Evolutionary conservation across 805 yeast species (phyloP).

Genomic region (Naumovozyma baii): DNA sequence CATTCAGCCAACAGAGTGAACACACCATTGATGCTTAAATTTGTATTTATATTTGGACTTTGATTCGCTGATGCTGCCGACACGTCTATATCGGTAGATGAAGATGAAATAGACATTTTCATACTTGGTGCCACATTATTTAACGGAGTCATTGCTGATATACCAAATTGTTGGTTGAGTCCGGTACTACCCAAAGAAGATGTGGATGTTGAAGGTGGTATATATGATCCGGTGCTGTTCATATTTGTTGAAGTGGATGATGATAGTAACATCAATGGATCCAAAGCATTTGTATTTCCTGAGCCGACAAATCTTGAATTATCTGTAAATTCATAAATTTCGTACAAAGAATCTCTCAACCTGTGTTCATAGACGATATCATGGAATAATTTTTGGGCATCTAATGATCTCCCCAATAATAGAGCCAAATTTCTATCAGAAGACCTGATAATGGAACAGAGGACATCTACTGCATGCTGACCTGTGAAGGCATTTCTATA

Average conservation of each 20-base stretch:
- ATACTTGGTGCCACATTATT: neutral
- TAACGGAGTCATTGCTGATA: neutral
- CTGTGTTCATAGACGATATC: constrained; percentile 94
- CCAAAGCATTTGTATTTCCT: constrained; percentile 19
- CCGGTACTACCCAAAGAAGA: constrained; percentile 15
- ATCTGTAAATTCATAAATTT: constrained; percentile 74
- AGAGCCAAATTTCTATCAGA: constrained; percentile 87
- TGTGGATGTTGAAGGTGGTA: constrained; percentile 5
- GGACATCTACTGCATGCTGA: constrained; percentile 83
- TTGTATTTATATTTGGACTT: neutral
- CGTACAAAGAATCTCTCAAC: constrained; percentile 75
- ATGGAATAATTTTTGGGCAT: constrained; percentile 88
- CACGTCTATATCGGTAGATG: constrained; percentile 6
- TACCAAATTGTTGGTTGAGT: too few relatives aligned
- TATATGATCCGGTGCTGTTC: neutral
- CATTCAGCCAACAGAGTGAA: constrained; percentile 89
- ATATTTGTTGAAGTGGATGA: constrained; percentile 7
- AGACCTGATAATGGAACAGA: constrained; percentile 76
- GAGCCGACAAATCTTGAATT: constrained; percentile 24
- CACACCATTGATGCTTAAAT: constrained; percentile 58
- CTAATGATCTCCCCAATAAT: constrained; percentile 80
- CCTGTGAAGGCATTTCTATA: constrained; percentile 93
- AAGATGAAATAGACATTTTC: neutral
- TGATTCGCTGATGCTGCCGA: constrained; percentile 9
- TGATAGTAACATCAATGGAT: constrained; percentile 21